Conservation (phyloP, 352 stramenopile genomes). For the Phytophthora sp. region DNA sequence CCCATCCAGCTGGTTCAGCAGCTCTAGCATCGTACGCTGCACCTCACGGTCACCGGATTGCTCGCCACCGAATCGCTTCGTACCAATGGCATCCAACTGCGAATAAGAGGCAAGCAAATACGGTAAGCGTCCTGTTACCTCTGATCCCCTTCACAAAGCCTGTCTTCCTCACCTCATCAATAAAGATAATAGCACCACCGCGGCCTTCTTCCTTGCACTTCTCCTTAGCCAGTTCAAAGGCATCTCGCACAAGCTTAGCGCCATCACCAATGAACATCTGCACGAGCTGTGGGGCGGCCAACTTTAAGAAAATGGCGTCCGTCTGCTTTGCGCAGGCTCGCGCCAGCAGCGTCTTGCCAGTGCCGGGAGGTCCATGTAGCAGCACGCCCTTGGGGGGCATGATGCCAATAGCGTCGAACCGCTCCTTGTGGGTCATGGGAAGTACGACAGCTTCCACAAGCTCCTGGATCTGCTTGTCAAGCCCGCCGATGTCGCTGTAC, state of each 20-base stretch:
- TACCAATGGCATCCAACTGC: constrained; percentile 97
- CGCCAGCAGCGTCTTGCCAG: constrained; percentile 98
- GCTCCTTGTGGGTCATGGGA: constrained; percentile 98
- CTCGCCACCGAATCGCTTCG: constrained; percentile 98
- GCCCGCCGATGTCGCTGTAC: constrained; percentile 96
- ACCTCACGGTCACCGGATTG: constrained; percentile 97
- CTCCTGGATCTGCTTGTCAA: constrained; percentile 99
- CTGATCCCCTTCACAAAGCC: too few relatives aligned
- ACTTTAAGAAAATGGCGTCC: constrained; percentile 98
- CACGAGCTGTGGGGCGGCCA: constrained; percentile 97
- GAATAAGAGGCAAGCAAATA: neutral
- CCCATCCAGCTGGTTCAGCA: constrained; percentile 98
- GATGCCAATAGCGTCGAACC: constrained; percentile 98
- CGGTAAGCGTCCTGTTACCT: too few relatives aligned
- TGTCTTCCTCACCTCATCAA: constrained; percentile 97
- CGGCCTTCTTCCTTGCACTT: constrained; percentile 92
- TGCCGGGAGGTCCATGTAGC: constrained; percentile 96
- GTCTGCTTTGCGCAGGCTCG: constrained; percentile 98
- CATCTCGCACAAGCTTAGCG: constrained; percentile 97
- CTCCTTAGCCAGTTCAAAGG: constrained; percentile 96
- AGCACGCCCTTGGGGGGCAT: constrained; percentile 97
- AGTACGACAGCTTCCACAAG: constrained; percentile 98
- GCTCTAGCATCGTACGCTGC: constrained; percentile 98
- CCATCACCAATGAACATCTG: constrained; percentile 99
- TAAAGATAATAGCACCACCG: constrained; percentile 98